Percentiles rank a stretch among this genome's conserved stretches.
These are phyloP conservation scores for Takashimella koratensis DNA, from an alignment of 1,284 basidiomycete genomes.

Conservation along the genomic window DNA sequence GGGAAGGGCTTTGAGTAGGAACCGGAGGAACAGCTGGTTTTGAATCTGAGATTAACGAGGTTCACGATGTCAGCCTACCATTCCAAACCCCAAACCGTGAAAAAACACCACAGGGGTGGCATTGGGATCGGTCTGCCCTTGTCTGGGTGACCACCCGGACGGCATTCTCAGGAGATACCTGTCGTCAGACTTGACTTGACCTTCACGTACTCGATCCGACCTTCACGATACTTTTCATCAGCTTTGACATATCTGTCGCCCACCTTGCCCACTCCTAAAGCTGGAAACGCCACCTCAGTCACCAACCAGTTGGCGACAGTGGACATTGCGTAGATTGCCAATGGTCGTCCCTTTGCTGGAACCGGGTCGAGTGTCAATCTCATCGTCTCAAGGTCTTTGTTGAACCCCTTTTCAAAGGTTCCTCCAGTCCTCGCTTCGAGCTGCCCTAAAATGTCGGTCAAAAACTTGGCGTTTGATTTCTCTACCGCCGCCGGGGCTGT, in stretches of 20 bases:
- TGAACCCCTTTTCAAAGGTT: slow-evolving; percentile 61
- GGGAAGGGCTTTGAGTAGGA: slow-evolving; percentile 52
- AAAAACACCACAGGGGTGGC: slow-evolving; percentile 73
- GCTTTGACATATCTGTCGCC: too few relatives aligned
- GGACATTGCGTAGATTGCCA: slow-evolving; percentile 66
- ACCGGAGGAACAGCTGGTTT: slow-evolving; percentile 49
- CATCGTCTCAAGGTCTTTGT: slow-evolving; percentile 58
- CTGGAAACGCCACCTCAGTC: slow-evolving; percentile 28
- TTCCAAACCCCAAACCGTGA: slow-evolving; percentile 80
- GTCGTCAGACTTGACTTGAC: too few relatives aligned
- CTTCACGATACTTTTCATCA: too few relatives aligned
- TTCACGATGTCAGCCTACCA: slow-evolving; percentile 37
- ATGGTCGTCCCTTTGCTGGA: slow-evolving; percentile 59
- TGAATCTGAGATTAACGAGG: slow-evolving; percentile 49
- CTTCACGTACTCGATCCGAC: too few relatives aligned
- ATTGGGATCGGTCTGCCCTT: slow-evolving; percentile 31
- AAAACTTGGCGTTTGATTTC: slow-evolving; percentile 55
- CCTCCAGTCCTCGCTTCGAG: slow-evolving; percentile 71
- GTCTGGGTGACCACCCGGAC: slow-evolving; percentile 57
- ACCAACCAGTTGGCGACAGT: slow-evolving; percentile 53
- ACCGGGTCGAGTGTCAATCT: slow-evolving; percentile 76
- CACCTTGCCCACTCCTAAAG: slow-evolving; percentile 31
- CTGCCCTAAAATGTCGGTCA: slow-evolving; percentile 61
- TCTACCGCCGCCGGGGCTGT: neutral
- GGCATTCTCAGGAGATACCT: slow-evolving; percentile 75